Conservation (phyloP, 495 filamentous ascomycete genomes). For the Hyaloscypha bicolor region DNA sequence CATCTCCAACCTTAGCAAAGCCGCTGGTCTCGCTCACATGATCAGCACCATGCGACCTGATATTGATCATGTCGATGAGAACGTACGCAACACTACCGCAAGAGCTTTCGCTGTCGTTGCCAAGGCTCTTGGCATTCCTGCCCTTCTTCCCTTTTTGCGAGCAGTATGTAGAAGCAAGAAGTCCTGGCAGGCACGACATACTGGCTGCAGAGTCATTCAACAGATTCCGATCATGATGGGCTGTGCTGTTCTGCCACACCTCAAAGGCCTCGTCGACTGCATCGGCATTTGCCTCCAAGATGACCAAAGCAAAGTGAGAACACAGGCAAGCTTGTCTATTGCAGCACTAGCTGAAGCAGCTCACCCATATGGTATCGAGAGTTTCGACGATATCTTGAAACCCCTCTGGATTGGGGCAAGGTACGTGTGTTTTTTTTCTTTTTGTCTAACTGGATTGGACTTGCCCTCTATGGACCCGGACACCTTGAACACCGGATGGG, state of each 20-base stretch:
- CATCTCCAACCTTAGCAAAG: constrained; percentile 95
- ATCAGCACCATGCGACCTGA: constrained; percentile 99
- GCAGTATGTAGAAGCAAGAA: constrained; percentile 98
- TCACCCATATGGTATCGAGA: constrained; percentile 98
- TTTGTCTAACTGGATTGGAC: constrained; percentile 33
- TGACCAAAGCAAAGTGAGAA: constrained; percentile 96
- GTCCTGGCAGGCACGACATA: constrained; percentile 98
- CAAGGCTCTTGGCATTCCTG: constrained; percentile 93
- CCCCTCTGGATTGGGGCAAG: constrained; percentile 91
- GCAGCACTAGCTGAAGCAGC: constrained; percentile 95
- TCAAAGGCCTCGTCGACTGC: constrained; percentile 95
- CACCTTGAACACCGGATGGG: not conserved
- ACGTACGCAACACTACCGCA: constrained; percentile 98
- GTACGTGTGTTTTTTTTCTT: constrained; percentile 15
- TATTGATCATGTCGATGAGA: constrained; percentile 98
- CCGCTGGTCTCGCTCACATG: constrained; percentile 97
- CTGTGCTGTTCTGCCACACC: constrained; percentile 92
- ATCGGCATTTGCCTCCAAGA: constrained; percentile 95
- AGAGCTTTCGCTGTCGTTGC: constrained; percentile 97
- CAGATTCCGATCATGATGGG: constrained; percentile 99
- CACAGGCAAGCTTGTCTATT: constrained; percentile 92
- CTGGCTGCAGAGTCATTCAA: constrained; percentile 99
- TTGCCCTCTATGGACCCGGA: constrained; percentile 17
- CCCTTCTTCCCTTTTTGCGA: constrained; percentile 89
- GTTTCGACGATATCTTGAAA: constrained; percentile 96